Evolutionary conservation across 2,329 filamentous ascomycete species (phyloP).

Genomic region (Byssochlamys sp.): DNA sequence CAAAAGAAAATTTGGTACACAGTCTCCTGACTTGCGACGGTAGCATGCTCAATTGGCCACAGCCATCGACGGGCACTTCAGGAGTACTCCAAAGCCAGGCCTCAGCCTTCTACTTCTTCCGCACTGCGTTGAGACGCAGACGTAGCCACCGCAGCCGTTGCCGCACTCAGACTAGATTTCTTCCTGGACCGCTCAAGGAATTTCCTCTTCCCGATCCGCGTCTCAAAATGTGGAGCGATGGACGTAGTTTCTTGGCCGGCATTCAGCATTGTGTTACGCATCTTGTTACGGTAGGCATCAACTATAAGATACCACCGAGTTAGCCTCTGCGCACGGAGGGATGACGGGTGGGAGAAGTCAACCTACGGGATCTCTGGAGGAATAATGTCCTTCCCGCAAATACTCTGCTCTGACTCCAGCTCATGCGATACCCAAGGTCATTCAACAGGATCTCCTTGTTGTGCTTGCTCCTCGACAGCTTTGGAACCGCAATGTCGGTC

Average conservation of each 20-base stretch:
- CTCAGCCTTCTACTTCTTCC: slow-evolving; percentile 28
- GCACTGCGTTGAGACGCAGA: slow-evolving; percentile 24
- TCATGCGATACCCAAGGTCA: slow-evolving; percentile 88
- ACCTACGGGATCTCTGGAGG: slow-evolving; percentile 78
- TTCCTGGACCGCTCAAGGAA: slow-evolving; percentile 48
- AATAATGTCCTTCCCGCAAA: slow-evolving; percentile 82
- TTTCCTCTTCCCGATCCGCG: slow-evolving; percentile 70
- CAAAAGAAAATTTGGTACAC: background rate
- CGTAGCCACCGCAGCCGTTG: slow-evolving; percentile 11
- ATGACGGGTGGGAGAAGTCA: slow-evolving; percentile 19
- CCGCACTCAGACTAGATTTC: slow-evolving; percentile 2
- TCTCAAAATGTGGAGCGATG: slow-evolving; percentile 79
- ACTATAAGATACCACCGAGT: slow-evolving; percentile 44
- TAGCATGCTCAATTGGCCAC: background rate
- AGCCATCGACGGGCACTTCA: background rate
- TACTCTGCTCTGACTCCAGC: slow-evolving; percentile 87
- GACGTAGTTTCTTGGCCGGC: slow-evolving; percentile 64
- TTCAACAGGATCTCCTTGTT: slow-evolving; percentile 83
- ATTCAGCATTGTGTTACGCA: slow-evolving; percentile 68
- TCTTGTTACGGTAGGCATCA: slow-evolving; percentile 89
- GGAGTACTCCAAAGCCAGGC: no score
- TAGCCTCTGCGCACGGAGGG: slow-evolving; percentile 6
- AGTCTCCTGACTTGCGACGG: background rate
- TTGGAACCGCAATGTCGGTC: slow-evolving; percentile 63
- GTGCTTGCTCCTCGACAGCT: slow-evolving; percentile 59